Evolutionary conservation across 2,329 filamentous ascomycete species (phyloP).

Genomic region (Phyllosticta citrichinensis): DNA sequence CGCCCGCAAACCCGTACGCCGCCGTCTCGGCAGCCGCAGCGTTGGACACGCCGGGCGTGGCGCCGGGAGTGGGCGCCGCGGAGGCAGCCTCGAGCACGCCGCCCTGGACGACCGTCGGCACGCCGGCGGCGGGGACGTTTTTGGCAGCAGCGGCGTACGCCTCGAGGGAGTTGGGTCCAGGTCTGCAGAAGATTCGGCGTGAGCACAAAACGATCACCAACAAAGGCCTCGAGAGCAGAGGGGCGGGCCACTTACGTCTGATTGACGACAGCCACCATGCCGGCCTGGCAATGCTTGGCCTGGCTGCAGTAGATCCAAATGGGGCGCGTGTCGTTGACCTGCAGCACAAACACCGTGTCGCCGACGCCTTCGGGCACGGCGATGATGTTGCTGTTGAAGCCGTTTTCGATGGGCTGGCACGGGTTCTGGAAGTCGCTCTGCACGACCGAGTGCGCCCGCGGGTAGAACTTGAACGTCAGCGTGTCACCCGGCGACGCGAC

Average conservation of each 20-base stretch:
- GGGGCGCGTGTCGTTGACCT: slow-evolving; percentile 27
- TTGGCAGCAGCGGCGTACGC: slow-evolving; percentile 18
- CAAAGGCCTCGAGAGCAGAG: background rate
- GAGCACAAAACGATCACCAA: background rate
- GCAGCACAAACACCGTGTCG: slow-evolving; percentile 22
- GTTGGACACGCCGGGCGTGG: slow-evolving; percentile 8
- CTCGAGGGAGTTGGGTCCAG: slow-evolving; percentile 11
- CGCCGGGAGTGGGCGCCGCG: slow-evolving; percentile 5
- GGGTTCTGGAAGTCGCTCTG: slow-evolving; percentile 25
- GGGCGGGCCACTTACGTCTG: slow-evolving; percentile 20
- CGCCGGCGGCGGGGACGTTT: slow-evolving; percentile 16
- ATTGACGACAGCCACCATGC: slow-evolving; percentile 33
- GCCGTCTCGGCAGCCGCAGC: slow-evolving; percentile 18
- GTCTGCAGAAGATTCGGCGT: background rate
- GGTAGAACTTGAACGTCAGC: slow-evolving; percentile 30
- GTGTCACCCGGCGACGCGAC: slow-evolving; percentile 27
- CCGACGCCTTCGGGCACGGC: slow-evolving; percentile 18
- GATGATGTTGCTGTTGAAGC: slow-evolving; percentile 30
- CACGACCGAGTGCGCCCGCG: slow-evolving; percentile 30
- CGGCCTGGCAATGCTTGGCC: slow-evolving; percentile 26
- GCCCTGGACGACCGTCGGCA: slow-evolving; percentile 16
- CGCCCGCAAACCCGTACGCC: background rate
- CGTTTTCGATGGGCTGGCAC: slow-evolving; percentile 23
- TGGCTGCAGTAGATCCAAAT: slow-evolving; percentile 34
- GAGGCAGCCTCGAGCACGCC: slow-evolving; percentile 16